Conservation (phyloP, 108 stramenopile species). For the Skeletonema grethae region DNA sequence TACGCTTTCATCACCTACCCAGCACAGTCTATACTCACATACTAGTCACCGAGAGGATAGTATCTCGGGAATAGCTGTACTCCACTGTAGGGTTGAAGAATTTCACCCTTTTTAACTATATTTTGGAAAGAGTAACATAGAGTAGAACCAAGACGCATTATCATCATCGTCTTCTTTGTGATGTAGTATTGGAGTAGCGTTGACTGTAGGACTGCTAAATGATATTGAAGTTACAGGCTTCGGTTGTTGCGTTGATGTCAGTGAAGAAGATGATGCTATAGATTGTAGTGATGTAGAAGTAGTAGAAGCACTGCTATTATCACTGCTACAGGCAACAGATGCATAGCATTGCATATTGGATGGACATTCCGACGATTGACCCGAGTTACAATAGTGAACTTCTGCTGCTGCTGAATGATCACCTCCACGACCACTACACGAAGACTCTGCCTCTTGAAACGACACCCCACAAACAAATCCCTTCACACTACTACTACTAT, state of each 20-base stretch:
- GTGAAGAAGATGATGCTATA: background rate
- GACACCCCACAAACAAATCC: background rate
- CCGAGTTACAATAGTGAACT: constrained; percentile 1
- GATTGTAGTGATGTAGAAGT: too few relatives aligned
- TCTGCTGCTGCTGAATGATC: background rate
- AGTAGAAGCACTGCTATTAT: too few relatives aligned
- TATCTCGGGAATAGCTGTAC: too few relatives aligned
- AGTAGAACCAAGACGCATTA: background rate
- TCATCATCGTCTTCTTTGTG: background rate
- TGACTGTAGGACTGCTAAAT: background rate
- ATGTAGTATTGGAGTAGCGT: background rate
- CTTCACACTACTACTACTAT: background rate
- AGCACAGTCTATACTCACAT: too few relatives aligned
- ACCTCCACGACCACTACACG: background rate
- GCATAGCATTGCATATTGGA: background rate
- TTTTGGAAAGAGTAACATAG: background rate
- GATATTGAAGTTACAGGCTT: background rate
- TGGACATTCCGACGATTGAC: constrained; percentile 3
- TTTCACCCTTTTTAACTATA: too few relatives aligned
- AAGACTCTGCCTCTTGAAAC: background rate
- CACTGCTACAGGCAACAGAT: background rate
- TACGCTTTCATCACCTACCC: too few relatives aligned
- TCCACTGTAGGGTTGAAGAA: too few relatives aligned
- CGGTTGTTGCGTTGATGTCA: background rate
- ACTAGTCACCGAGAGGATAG: too few relatives aligned